Evolutionary conservation across 2,329 filamentous ascomycete species (phyloP).

Genomic region (Berkeleyomyces basicola): DNA sequence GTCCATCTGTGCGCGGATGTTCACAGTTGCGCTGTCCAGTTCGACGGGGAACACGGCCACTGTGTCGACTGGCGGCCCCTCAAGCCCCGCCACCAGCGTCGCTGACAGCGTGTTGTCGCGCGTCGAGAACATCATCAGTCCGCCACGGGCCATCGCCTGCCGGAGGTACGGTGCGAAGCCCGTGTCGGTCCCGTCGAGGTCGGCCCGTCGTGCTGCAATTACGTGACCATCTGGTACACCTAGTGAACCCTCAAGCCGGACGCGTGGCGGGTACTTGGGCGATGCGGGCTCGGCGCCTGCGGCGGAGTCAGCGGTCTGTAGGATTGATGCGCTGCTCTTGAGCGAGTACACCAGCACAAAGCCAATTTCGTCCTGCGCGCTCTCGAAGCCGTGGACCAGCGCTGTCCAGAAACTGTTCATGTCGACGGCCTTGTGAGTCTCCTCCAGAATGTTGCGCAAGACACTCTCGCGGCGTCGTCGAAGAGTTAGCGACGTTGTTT

Average conservation of each 20-base stretch:
- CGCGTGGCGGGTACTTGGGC: conserved; percentile 38
- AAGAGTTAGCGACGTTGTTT: conserved; percentile 63
- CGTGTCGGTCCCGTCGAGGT: conserved; percentile 50
- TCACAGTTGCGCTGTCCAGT: conserved; percentile 47
- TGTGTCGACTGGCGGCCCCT: conserved; percentile 54
- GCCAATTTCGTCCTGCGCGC: conserved; percentile 59
- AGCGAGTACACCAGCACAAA: conserved; percentile 66
- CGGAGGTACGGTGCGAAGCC: conserved; percentile 64
- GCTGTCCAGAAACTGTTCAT: conserved; percentile 59
- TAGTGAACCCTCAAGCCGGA: conserved; percentile 54
- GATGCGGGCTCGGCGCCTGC: not conserved
- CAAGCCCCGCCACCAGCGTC: conserved; percentile 46
- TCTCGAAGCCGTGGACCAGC: conserved; percentile 51
- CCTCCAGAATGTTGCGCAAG: conserved; percentile 60
- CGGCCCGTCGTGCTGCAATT: conserved; percentile 43
- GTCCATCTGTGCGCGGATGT: conserved; percentile 60
- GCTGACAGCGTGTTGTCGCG: conserved; percentile 44
- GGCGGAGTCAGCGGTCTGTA: conserved; percentile 17
- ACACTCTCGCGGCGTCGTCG: conserved; percentile 68
- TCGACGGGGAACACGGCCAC: conserved; percentile 67
- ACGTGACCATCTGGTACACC: conserved; percentile 50
- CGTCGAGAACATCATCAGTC: conserved; percentile 51
- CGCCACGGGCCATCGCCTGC: conserved; percentile 51
- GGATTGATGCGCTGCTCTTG: conserved; percentile 47
- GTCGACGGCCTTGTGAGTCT: conserved; percentile 54